Conservation (phyloP, 2,329 filamentous ascomycete species). For the Lecanicillium sp. region DNA sequence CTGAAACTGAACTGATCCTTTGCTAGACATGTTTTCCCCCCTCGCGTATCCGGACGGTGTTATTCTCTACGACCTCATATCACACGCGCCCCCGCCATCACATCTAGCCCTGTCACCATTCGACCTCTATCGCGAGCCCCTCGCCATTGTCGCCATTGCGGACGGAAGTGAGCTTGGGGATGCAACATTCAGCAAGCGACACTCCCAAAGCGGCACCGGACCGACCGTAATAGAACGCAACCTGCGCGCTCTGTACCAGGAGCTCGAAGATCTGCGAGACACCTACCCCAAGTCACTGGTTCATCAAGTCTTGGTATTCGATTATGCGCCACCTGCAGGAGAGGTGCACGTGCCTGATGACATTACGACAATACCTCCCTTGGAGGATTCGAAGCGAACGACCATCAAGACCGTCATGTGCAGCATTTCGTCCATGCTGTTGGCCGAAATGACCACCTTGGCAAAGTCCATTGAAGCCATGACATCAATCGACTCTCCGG, state of each 20-base stretch:
- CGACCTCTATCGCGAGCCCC: slow-evolving; percentile 79
- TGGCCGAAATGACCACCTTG: slow-evolving; percentile 70
- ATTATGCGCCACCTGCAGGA: slow-evolving; percentile 50
- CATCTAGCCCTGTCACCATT: slow-evolving; percentile 80
- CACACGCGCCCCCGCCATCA: slow-evolving; percentile 70
- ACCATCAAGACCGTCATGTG: slow-evolving; percentile 79
- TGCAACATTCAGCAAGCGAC: slow-evolving; percentile 46
- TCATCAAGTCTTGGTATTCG: slow-evolving; percentile 75
- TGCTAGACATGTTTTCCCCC: slow-evolving; percentile 84
- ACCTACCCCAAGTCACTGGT: slow-evolving; percentile 70
- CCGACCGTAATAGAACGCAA: slow-evolving; percentile 50
- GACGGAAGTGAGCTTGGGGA: slow-evolving; percentile 67
- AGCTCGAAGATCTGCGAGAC: slow-evolving; percentile 65
- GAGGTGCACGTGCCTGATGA: slow-evolving; percentile 57
- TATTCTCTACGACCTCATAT: slow-evolving; percentile 83
- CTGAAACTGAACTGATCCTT: slow-evolving; percentile 7
- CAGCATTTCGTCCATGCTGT: slow-evolving; percentile 65
- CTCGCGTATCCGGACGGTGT: slow-evolving; percentile 79
- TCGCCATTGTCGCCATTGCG: slow-evolving; percentile 77
- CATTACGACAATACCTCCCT: slow-evolving; percentile 64
- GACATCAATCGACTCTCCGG: slow-evolving; percentile 73
- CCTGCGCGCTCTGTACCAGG: slow-evolving; percentile 54
- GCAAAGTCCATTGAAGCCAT: slow-evolving; percentile 67
- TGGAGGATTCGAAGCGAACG: slow-evolving; percentile 62
- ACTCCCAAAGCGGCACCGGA: slow-evolving; percentile 45